Evolutionary conservation across 2,329 filamentous ascomycete species (phyloP), one percentile per base, ranked within the genome.

Genomic region (Pseudogymnoascus sp.): DNA sequence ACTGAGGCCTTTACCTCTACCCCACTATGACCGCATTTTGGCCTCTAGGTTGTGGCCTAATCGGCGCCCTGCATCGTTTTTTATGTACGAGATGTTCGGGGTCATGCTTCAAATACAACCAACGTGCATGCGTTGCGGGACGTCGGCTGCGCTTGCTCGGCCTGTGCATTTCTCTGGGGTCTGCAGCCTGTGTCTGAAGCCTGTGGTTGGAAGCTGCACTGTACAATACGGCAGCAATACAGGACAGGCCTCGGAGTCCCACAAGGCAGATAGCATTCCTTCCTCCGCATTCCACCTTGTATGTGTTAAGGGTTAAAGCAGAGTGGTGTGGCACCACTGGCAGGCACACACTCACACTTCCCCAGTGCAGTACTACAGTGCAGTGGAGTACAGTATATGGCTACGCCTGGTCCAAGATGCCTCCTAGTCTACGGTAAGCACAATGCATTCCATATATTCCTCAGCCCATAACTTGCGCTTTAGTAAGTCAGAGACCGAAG

Each of bases 21-120:
- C 13, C 48, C 48, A 54, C 48, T 54, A 54, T 54, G 48, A 54
- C 48, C 48, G 48, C 48, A 54, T 54, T 54, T 54, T 54, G 48
- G 14, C 19, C 48, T 31, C 48, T 16, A 31, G 48, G 31, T 54
- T 54, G 23, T 54, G 14, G 48, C 25, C 48, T 54, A 54, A 54
- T 31, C 25, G 25, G 48, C 25, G 6, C n/a, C 48, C 25, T 31
- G 48, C 48, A 54, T 31, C 8, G 23, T 31, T 54, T 31, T 19
- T 54, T 19, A 54, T 54, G 48, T 54, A 54, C 25, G 48, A 54
- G 48, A 54, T 54, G 10, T 11, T 19, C n/a, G 23, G 48, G 48
- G 48, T 54, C 48, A 54, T 54, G 16, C 25, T 54, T 31, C 48
- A 31, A 51, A 21, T 51, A 51, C 45, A 51, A 51, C 45, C 21